Evolutionary conservation across 2,329 filamentous ascomycete genomes (phyloP), one percentile per base, ranked within the genome.

Genomic region (Fonsecaea multimorphosa): DNA sequence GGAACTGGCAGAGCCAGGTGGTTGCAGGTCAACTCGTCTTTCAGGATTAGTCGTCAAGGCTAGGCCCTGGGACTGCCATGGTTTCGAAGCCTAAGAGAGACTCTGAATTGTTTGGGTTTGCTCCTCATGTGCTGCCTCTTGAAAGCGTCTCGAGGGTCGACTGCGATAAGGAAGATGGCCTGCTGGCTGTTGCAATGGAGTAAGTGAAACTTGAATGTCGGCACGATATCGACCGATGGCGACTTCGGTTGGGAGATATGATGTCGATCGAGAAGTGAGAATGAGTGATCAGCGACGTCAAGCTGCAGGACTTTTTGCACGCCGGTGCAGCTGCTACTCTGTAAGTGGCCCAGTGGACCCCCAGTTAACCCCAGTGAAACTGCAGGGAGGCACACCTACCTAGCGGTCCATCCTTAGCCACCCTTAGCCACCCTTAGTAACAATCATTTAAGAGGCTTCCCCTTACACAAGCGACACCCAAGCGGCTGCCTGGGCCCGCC

Each of bases 251-350:
- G 16, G 31, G 31, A n/a, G 19, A 60, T 38, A 60, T 60, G 58
- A 60, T 60, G 58, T 60, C 58, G 46, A 60, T 60, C 58, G 19
- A n/a, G 4, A 6, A 22, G 44, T 19, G 53, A 51, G 31, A 32
- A 16, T 51, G 56, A 49, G 34, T 60, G 55, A 66, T 66, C 60
- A 57, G 54, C 64, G 49, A 66, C 64, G 64, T 66, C 64, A 66
- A 63, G 8, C 32, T 40, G 60, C 64, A 58, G 46, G 31, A 24
- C 16, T 19, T 8, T 32, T 52, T 53, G 31, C 46, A 32, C 34
- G 58, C 58, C 55, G 36, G 27, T 19, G 24, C 36, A 19, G 38
- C n/a, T n/a, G n/a, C n/a, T n/a, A n/a, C n/a, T n/a, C 29, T 1
- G 40, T 44, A 54, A 61, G 49, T 38, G 22, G 4, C 14, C 32